These are phyloP conservation scores for Hygrophila difformis DNA, from an alignment of 257 asterid genomes.

Conservation along the genomic window DNA sequence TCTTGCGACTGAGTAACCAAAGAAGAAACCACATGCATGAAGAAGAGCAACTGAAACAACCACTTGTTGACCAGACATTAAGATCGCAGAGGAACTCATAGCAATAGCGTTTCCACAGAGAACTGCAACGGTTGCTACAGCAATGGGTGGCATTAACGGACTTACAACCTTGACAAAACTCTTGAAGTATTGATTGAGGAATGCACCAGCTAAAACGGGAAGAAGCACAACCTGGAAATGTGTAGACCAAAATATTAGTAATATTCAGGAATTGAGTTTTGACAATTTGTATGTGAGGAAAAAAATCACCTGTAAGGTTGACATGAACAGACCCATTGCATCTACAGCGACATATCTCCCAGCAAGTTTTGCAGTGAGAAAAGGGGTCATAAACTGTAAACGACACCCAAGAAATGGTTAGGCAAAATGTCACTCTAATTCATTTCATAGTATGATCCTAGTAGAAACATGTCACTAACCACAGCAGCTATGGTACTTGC, in stretches of 20 bases:
- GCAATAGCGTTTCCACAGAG: constrained; percentile 92
- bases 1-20: constrained; percentile 64
- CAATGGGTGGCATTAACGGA: constrained; percentile 85
- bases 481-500: constrained; percentile 83
- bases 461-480: constrained; percentile 43
- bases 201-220: constrained; percentile 83
- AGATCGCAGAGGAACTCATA: constrained; percentile 82
- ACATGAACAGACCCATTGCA: constrained; percentile 67
- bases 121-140: constrained; percentile 81
- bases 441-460: no score
- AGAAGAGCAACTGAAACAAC: constrained; percentile 66
- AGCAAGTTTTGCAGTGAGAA: constrained; percentile 82
- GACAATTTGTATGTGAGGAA: background rate
- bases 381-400: constrained; percentile 81
- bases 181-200: constrained; percentile 70
- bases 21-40: constrained; percentile 72
- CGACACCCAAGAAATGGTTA: background rate
- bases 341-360: constrained; percentile 86
- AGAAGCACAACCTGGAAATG: constrained; percentile 71
- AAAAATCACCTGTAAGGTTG: constrained; percentile 70
- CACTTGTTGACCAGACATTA: constrained; percentile 61
- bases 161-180: constrained; percentile 49
- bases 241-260: background rate
- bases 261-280: background rate
- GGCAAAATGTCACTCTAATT: no score